Base-by-base conservation (phyloP, 164 flowering plant species). In the Vitis amurensis region DNA sequence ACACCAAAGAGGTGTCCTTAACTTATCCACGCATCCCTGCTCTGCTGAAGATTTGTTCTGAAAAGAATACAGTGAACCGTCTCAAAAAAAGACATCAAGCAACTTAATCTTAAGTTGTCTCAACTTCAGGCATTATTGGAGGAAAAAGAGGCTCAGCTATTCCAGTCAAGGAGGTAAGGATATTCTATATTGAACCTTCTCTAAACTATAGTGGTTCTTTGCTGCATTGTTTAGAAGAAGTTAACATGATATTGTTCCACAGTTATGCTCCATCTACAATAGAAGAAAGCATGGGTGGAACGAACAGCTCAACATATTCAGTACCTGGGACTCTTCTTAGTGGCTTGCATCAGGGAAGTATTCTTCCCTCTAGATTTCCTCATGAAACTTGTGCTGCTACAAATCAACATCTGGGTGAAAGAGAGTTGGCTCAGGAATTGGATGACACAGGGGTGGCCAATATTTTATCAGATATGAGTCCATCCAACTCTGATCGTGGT, bases 51-150 rank as follows among this genome's bases (percentile, higher is more conserved):
- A 86, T 94, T 75, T 84, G 95, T 81, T 81, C 89, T 70, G 97
- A 94, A 73, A 87, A 83, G 83, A 77, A 78, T 72, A 87, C 91
- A 17, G 80, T 88, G 57, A 86, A 79, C 78, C 88, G 73, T 69
- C 93, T 94, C 63, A 89, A 85, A 75, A n/a, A 89, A 83, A 71
- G 96, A 94, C 77, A 86, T 88, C 77, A 88, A 85, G 76, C 97
- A 94, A 65, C 87, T 92, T 27, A 92, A 87, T 82, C 68, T 76
- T 57, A 86, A 84, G 79, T 60, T 92, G 63, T 82, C 93, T 58
- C 85, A 92, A 68, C 92, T 91, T 71, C 97, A 92, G 78, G 92
- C 91, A 47, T 74, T 89, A 59, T 71, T 94, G 70, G 97, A 91
- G 76, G 88, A 82, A 67, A 94, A 89, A 73, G 97, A 94, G 69